Percentiles rank a stretch among this genome's conserved stretches.
phyloP scores from a whole-genome alignment of 2,329 filamentous ascomycete genomes.

The Calonectria ilicicola region DNA sequence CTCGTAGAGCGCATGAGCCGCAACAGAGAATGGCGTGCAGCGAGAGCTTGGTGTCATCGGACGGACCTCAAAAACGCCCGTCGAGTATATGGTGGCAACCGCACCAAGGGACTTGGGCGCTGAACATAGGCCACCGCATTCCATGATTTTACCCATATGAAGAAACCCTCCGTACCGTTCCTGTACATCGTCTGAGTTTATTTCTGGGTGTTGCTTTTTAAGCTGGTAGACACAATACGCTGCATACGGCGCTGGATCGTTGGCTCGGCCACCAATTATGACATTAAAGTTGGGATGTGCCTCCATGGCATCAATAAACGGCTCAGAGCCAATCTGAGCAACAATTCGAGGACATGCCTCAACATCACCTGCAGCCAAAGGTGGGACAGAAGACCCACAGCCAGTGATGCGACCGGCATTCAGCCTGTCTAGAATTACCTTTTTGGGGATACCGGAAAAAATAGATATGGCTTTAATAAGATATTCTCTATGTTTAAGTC shows the following conservation, averaged over 20 bases:
- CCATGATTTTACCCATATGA: constrained; percentile 68
- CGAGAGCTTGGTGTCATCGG: constrained; percentile 52
- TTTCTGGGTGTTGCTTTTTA: background rate
- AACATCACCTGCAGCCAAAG: constrained; percentile 52
- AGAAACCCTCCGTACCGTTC: constrained; percentile 49
- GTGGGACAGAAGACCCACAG: constrained; percentile 56
- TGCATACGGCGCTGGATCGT: constrained; percentile 55
- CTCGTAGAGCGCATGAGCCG: constrained; percentile 67
- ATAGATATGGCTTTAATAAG: constrained; percentile 51
- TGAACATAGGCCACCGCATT: constrained; percentile 63
- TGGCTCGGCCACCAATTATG: constrained; percentile 59
- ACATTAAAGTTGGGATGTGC: constrained; percentile 57
- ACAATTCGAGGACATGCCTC: constrained; percentile 52
- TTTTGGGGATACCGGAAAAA: constrained; percentile 53
- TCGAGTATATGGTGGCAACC: constrained; percentile 52
- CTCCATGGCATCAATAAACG: constrained; percentile 56
- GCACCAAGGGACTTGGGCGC: constrained; percentile 58
- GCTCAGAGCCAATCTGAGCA: constrained; percentile 60
- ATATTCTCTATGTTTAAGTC: constrained; percentile 16
- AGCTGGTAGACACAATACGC: constrained; percentile 44
- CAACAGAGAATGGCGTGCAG: constrained; percentile 62
- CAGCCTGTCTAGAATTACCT: constrained; percentile 44
- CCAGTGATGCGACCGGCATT: constrained; percentile 44
- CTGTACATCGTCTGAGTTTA: background rate
- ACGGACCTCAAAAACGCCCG: constrained; percentile 59